Percentiles rank a stretch among this genome's conserved stretches.
These are phyloP conservation scores for Aspergillus eucalypticola DNA, from an alignment of 2,329 filamentous ascomycete species.

Conservation along the genomic window DNA sequence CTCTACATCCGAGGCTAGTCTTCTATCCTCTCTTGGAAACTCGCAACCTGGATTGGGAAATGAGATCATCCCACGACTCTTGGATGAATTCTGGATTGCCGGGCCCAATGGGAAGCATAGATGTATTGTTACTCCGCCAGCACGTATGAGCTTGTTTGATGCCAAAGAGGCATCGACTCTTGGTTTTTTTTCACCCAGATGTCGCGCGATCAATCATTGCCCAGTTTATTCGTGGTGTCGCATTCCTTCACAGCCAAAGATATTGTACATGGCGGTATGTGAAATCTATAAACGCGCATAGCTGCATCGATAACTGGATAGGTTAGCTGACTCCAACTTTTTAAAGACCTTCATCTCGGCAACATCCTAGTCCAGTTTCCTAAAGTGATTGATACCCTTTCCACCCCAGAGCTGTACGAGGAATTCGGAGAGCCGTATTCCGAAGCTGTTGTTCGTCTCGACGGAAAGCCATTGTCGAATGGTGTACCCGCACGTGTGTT, in stretches of 20 bases:
- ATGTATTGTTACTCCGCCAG: slow-evolving; percentile 24
- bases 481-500: slow-evolving; percentile 22
- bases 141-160: slow-evolving; percentile 23
- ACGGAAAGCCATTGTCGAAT: slow-evolving; percentile 21
- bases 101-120: slow-evolving; percentile 28
- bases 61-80: slow-evolving; percentile 17
- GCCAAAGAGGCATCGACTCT: slow-evolving; percentile 25
- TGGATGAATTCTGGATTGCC: slow-evolving; percentile 28
- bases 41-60: slow-evolving; percentile 9
- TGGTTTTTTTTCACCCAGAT: slow-evolving; percentile 22
- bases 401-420: slow-evolving; percentile 23
- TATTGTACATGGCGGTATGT: slow-evolving; percentile 29
- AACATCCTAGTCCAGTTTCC: slow-evolving; percentile 29
- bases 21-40: slow-evolving; percentile 14
- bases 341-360: slow-evolving; percentile 27
- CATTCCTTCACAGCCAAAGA: slow-evolving; percentile 25
- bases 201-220: slow-evolving; percentile 25
- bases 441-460: slow-evolving; percentile 25
- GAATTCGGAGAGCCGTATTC: slow-evolving; percentile 23
- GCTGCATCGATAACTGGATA: not conserved
- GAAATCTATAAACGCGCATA: not conserved
- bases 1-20: slow-evolving; percentile 11
- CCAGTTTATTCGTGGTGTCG: slow-evolving; percentile 25
- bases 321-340: not conserved
- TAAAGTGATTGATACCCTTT: slow-evolving; percentile 21